Conservation (phyloP, 352 stramenopile genomes). For the Globisporangium orthogonon region DNA sequence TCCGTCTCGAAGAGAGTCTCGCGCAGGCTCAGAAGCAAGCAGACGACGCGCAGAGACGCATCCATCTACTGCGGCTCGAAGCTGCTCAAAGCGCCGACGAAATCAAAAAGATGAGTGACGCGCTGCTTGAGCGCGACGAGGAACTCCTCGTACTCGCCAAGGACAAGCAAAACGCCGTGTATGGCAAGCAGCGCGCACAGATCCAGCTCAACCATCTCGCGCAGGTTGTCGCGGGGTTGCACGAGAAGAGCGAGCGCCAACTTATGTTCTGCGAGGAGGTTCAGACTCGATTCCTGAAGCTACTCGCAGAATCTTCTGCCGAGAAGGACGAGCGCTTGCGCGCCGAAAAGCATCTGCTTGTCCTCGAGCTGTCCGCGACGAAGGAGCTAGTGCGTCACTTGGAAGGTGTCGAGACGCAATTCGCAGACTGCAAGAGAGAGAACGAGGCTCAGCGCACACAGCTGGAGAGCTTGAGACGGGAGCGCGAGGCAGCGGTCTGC, state of each 20-base stretch:
- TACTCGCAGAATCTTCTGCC: slow-evolving; percentile 23
- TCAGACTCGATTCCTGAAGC: slow-evolving; percentile 21
- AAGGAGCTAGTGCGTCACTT: slow-evolving; percentile 37
- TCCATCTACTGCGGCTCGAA: slow-evolving; percentile 48
- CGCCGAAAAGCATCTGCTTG: slow-evolving; percentile 36
- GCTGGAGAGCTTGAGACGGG: neutral
- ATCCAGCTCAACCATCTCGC: slow-evolving; percentile 48
- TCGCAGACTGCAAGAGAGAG: slow-evolving; percentile 11
- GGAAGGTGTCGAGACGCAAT: slow-evolving; percentile 28
- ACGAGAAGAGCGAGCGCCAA: slow-evolving; percentile 26
- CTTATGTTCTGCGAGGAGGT: slow-evolving; percentile 45
- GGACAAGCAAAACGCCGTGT: slow-evolving; percentile 23
- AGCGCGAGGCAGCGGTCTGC: slow-evolving; percentile 1
- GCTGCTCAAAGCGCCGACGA: slow-evolving; percentile 32
- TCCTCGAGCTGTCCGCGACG: slow-evolving; percentile 31
- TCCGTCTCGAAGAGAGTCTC: slow-evolving; percentile 37
- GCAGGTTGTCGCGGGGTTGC: slow-evolving; percentile 19
- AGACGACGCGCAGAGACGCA: slow-evolving; percentile 45
- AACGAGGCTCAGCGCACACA: slow-evolving; percentile 7
- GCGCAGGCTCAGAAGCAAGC: slow-evolving; percentile 23
- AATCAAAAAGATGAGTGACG: slow-evolving; percentile 20
- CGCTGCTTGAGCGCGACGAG: slow-evolving; percentile 31
- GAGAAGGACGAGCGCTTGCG: slow-evolving; percentile 42
- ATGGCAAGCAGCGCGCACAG: slow-evolving; percentile 37
- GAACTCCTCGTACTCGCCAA: slow-evolving; percentile 22